phyloP scores from a whole-genome alignment of 352 stramenopile genomes.

The Phytophthora sp. region DNA sequence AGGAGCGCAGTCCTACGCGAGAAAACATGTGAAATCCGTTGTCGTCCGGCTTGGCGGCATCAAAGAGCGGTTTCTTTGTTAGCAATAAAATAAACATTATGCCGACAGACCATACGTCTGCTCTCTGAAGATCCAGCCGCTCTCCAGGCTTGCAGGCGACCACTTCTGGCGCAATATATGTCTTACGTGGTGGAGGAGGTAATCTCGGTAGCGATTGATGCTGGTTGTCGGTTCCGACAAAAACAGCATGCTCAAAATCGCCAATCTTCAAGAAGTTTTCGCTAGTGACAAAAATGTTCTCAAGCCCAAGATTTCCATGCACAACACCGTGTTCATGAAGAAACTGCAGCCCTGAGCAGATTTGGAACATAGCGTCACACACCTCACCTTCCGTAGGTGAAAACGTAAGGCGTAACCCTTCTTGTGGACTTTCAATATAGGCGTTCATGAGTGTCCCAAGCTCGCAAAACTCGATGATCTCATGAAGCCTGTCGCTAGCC shows the following conservation, averaged over 20 bases:
- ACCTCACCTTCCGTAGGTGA: conserved; percentile 48
- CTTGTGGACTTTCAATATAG: conserved; percentile 53
- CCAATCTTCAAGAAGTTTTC: conserved; percentile 68
- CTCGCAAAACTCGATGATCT: conserved; percentile 73
- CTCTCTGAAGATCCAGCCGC: conserved; percentile 55
- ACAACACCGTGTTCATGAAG: conserved; percentile 65
- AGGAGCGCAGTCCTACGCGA: conserved; percentile 51
- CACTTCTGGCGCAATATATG: conserved; percentile 67
- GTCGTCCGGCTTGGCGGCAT: conserved; percentile 44
- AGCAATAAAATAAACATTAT: conserved; percentile 65
- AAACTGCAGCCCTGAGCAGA: conserved; percentile 75
- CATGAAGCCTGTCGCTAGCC: conserved; percentile 51
- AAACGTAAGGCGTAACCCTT: conserved; percentile 47
- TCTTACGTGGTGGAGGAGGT: conserved; percentile 37
- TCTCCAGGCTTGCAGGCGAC: conserved; percentile 25
- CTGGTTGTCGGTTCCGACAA: conserved; percentile 61
- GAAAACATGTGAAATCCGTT: conserved; percentile 63
- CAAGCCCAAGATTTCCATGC: conserved; percentile 71
- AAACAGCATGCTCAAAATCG: conserved; percentile 67
- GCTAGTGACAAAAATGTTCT: conserved; percentile 78
- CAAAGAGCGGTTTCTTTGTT: conserved; percentile 63
- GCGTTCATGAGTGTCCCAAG: conserved; percentile 55
- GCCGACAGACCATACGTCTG: conserved; percentile 65
- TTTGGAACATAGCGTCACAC: conserved; percentile 77
- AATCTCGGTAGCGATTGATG: conserved; percentile 26